phyloP scores from a whole-genome alignment of 1,139 yeast genomes.

The Magnusiomyces clavatus region DNA sequence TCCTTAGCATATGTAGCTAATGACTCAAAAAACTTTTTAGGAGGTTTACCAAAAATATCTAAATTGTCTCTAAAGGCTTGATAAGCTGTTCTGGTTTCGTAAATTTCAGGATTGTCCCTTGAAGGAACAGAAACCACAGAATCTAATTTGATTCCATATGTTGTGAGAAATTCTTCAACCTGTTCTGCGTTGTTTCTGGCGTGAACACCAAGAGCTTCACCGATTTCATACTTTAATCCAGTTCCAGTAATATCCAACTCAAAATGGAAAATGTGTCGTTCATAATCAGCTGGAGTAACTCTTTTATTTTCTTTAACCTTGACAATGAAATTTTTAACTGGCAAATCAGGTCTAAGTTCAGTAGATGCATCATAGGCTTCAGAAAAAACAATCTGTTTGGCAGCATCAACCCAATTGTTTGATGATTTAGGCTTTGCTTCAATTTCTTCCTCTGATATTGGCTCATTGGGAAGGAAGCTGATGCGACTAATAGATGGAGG shows the following conservation, averaged over 20 bases:
- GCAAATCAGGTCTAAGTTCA: slow-evolving; percentile 80
- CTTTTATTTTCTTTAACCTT: slow-evolving; percentile 89
- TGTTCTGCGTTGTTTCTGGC: slow-evolving; percentile 67
- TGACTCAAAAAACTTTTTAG: slow-evolving; percentile 85
- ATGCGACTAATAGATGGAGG: slow-evolving; percentile 26
- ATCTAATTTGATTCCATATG: slow-evolving; percentile 65
- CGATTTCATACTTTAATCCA: slow-evolving; percentile 84
- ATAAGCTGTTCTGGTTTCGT: slow-evolving; percentile 72
- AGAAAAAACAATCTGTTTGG: slow-evolving; percentile 67
- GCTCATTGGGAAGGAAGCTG: slow-evolving; percentile 22
- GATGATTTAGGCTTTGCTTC: slow-evolving; percentile 39
- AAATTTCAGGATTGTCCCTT: slow-evolving; percentile 49
- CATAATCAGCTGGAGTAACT: slow-evolving; percentile 85
- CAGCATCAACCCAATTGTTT: slow-evolving; percentile 45
- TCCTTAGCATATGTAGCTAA: slow-evolving; percentile 69
- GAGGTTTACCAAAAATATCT: slow-evolving; percentile 92
- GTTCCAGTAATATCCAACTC: slow-evolving; percentile 91
- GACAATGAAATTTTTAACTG: slow-evolving; percentile 77
- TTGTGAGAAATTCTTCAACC: slow-evolving; percentile 61
- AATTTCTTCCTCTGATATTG: slow-evolving; percentile 33
- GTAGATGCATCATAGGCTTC: slow-evolving; percentile 60
- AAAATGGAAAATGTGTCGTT: slow-evolving; percentile 93
- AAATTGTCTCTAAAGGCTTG: slow-evolving; percentile 74
- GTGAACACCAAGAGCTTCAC: slow-evolving; percentile 95
- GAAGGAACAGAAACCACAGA: slow-evolving; percentile 64